Percentiles rank a stretch among this genome's conserved stretches.
These are phyloP conservation scores for Rhexocercosporidium sp. DNA, from an alignment of 2,329 filamentous ascomycete species.

Conservation along the genomic window DNA sequence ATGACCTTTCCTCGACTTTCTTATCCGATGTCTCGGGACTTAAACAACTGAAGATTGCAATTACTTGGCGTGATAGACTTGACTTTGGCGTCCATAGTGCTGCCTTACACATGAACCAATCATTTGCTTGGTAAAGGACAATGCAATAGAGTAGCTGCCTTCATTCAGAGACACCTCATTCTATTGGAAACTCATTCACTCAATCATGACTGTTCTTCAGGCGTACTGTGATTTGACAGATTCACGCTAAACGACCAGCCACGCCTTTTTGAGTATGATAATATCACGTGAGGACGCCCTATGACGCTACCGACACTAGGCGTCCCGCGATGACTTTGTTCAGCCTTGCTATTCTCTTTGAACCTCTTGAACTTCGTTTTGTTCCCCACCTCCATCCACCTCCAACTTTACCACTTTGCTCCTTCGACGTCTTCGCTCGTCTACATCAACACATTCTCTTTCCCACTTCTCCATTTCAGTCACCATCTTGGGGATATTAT, in stretches of 20 bases:
- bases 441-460: neutral
- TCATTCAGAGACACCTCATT: no score
- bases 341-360: neutral
- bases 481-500: neutral
- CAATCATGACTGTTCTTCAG: no score
- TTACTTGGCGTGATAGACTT: neutral
- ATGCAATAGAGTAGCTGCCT: no score
- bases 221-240: no score
- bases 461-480: slow-evolving; percentile 4
- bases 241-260: no score
- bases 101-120: neutral
- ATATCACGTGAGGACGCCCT: no score
- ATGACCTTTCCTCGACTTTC: no score
- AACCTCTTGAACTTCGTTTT: slow-evolving; percentile 6
- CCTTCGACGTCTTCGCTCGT: slow-evolving; percentile 9
- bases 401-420: slow-evolving; percentile 5
- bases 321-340: neutral
- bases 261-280: no score
- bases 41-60: neutral
- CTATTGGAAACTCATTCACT: no score
- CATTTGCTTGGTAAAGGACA: neutral
- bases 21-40: no score
- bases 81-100: neutral
- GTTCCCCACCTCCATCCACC: neutral
- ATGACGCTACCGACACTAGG: neutral